A percentile compares a stretch with the other conserved stretches of the same genome.
phyloP scores from a whole-genome alignment of 75 land plant species.

The Chamaecyparis obtusa region DNA sequence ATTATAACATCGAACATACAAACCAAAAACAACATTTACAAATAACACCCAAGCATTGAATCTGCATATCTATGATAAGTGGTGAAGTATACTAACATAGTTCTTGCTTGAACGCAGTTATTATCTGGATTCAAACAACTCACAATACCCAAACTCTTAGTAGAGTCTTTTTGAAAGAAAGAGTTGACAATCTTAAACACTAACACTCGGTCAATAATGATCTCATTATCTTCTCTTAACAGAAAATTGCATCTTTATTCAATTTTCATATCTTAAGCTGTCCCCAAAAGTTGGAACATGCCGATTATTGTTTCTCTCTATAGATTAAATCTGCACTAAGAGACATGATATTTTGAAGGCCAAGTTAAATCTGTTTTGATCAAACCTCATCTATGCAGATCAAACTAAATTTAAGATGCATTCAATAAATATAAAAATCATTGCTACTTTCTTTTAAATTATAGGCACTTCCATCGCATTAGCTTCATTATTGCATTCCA shows the following conservation, averaged over 20 bases:
- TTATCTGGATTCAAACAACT: no score
- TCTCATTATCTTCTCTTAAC: background rate
- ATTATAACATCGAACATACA: no score
- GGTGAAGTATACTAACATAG: no score
- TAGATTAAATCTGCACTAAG: background rate
- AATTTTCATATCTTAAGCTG: background rate
- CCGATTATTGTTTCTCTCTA: background rate
- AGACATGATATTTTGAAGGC: background rate
- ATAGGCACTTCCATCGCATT: background rate
- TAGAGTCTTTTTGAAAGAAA: no score
- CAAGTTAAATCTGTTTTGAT: background rate
- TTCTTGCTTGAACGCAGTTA: no score
- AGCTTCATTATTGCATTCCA: background rate
- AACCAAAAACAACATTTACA: no score
- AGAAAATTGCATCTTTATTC: background rate
- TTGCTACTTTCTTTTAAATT: background rate
- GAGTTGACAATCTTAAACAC: no score
- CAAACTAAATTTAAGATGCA: background rate
- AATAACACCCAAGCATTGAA: no score
- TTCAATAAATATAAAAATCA: background rate
- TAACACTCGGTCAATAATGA: background rate
- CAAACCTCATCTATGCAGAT: background rate
- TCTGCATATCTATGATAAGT: no score
- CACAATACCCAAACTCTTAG: no score
- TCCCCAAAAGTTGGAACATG: background rate